Evolutionary conservation across 345 rosid genomes (phyloP), one percentile per base, ranked within the genome.

Genomic region (Sisymbrium irio): DNA sequence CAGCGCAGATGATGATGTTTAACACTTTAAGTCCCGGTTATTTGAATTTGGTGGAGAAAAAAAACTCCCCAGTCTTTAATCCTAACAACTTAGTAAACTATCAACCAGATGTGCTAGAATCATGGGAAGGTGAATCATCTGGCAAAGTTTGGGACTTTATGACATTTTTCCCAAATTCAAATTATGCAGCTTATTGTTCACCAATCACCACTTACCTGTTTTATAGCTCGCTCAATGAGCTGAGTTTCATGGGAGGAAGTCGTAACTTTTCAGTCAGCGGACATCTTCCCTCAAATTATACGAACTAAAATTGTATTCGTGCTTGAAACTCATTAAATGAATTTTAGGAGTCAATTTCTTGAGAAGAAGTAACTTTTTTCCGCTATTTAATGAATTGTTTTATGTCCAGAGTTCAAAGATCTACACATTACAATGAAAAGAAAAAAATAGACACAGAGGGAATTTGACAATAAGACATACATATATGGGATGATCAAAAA

Each of bases 341-440:
- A 41, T 27, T 3, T 46, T 10, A 15, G 5, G 32, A 61, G 20
- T 15, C 47, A 25, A 47, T 62, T 73, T 41, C 57, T 64, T 64
- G 65, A 56, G 49, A 55, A 73, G 9, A 35, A 56, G 65, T 56
- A 15, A 28, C 32, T 10, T 75, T 47, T 47, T 47, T 50, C 10
- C 1, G 44, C 63, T 75, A 32, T 67, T 59, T 50, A 50, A 60
- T 46, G 42, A 67, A 67, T n/a, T 30, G 60, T 59, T 58, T 39
- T 19, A 74, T 55, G 54, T 67, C 45, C 73, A 67, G 30, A 60
- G 74, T 67, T 75, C 49, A 51, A 56, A 60, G 69, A 68, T 69
- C 49, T 68, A 75, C 63, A 58, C 15, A 33, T 30, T 67, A 0
- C 3, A 62, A 51, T 9, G 56, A 25, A 12, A 73, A 60, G n/a